A percentile compares a stretch with the other conserved stretches of the same genome.
Evolutionary conservation across 2,329 filamentous ascomycete species (phyloP).

Genomic region (Chaetothyriales sp.): DNA sequence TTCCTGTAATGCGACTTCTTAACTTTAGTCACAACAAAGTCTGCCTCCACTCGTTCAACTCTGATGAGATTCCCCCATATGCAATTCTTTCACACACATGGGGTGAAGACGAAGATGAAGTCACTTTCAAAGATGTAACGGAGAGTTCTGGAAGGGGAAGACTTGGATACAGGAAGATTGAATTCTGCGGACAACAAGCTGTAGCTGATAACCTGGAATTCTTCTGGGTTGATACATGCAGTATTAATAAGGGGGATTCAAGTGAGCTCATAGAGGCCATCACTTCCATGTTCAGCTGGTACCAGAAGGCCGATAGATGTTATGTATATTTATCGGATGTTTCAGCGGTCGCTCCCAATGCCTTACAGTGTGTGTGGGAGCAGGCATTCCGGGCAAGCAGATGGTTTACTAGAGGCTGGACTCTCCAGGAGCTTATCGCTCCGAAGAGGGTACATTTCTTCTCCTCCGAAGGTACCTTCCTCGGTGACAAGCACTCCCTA

Average conservation of each 20-base stretch:
- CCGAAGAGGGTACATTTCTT: constrained; percentile 21
- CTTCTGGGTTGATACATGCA: constrained; percentile 20
- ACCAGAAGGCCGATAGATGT: constrained; percentile 11
- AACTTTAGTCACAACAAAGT: no score
- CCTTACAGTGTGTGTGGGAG: no score
- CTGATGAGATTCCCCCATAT: constrained; percentile 15
- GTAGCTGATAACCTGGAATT: constrained; percentile 10
- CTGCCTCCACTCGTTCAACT: no score
- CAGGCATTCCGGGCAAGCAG: constrained; percentile 3
- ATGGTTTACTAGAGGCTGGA: constrained; percentile 8
- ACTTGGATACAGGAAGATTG: constrained; percentile 4
- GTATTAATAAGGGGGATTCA: constrained; percentile 18
- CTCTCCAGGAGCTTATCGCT: constrained; percentile 15
- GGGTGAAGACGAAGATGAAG: constrained; percentile 17
- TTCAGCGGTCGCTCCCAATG: neutral
- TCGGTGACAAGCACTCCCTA: constrained; percentile 19
- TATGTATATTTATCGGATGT: constrained; percentile 16
- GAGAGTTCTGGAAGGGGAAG: constrained; percentile 12
- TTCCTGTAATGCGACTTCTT: no score
- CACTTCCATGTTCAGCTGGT: constrained; percentile 19
- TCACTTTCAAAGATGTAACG: constrained; percentile 22
- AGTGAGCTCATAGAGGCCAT: constrained; percentile 17
- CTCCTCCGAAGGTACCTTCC: constrained; percentile 6
- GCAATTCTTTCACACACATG: constrained; percentile 22
- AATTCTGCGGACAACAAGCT: constrained; percentile 6